Evolutionary conservation across 2,329 filamentous ascomycete species (phyloP), one percentile per base, ranked within the genome.

Genomic region (Aspergillus pseudotamarii): DNA sequence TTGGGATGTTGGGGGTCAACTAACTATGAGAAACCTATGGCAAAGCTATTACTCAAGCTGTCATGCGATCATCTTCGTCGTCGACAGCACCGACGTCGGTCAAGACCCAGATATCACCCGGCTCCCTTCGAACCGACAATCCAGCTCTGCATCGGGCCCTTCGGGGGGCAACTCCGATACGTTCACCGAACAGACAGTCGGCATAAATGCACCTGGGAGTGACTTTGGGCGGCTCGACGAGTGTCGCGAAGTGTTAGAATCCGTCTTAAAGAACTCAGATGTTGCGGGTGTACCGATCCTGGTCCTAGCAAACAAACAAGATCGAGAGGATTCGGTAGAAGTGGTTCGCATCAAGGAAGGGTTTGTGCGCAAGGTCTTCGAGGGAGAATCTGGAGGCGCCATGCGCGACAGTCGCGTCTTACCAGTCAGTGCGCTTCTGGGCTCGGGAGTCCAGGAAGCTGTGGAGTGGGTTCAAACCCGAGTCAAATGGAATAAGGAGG

Each of bases 281-380:
- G 92, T 94, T 2, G 92, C 93, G 71, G 94, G 95, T 14, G 93
- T 99, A 65, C 95, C 95, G 26, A 84, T 99, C 60, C 81, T 99
- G 61, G 92, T 99, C 56, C 81, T 99, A 68, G 95, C 95, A 65
- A 99, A 99, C 77, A 99, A 99, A 81, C 95, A 99, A 81, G 95
- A 99, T 77, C 84, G 94, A 2, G 95, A 99, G 79, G 95, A 98
- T 79, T 98, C 94, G 71, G 92, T 98, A 58, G 95, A 99, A 84
- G 95, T 97, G 2, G 94, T 98, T 64, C 85, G 93, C 68, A 97
- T 99, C 75, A 99, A 99, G 81, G 95, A 99, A 78, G 95, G 94
- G 0, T 84, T 98, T 60, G 94, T 99, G 58, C 91, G 96, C 80
- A 93, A 91, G 81, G 94, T 99, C 26, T 95, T 97, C 82, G 94